phyloP scores from a whole-genome alignment of 2,329 filamentous ascomycete genomes.

The Verticillium alfalfae region DNA sequence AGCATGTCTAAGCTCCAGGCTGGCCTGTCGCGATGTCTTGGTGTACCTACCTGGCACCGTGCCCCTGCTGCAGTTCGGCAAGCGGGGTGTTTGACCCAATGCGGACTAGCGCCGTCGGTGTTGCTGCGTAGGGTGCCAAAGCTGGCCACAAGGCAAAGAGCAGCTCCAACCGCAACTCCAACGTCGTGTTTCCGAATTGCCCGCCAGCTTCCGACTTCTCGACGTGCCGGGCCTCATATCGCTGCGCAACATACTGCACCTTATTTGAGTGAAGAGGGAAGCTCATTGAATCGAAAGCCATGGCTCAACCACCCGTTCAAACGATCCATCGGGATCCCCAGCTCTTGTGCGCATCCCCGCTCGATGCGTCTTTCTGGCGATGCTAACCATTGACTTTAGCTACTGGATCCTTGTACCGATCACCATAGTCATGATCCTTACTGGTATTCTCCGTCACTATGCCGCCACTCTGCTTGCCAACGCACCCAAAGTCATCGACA shows the following conservation, averaged over 20 bases:
- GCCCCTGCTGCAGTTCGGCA: neutral
- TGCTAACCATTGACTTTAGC: conserved; percentile 43
- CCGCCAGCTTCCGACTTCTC: neutral
- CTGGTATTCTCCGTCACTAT: conserved; percentile 93
- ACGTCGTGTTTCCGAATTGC: neutral
- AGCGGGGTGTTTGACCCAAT: neutral
- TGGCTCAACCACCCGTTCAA: conserved; percentile 84
- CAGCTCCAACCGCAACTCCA: neutral
- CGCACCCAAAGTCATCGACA: conserved; percentile 75
- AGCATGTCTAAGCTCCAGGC: conserved; percentile 8
- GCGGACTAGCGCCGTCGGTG: neutral
- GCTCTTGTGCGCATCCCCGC: conserved; percentile 67
- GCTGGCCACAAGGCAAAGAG: neutral
- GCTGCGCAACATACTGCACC: neutral
- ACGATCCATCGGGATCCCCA: conserved; percentile 98
- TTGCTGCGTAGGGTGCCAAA: neutral
- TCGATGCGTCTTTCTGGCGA: conserved; percentile 11
- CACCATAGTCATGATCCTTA: conserved; percentile 95
- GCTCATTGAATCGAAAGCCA: conserved; percentile 26
- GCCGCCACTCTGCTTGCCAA: conserved; percentile 85
- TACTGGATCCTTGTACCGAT: conserved; percentile 99
- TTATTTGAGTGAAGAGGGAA: neutral
- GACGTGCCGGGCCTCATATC: neutral
- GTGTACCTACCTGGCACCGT: neutral
- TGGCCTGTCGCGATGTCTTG: conserved; percentile 2